Evolutionary conservation across 495 filamentous ascomycete species (phyloP).

Genomic region (Penicillium manginii): DNA sequence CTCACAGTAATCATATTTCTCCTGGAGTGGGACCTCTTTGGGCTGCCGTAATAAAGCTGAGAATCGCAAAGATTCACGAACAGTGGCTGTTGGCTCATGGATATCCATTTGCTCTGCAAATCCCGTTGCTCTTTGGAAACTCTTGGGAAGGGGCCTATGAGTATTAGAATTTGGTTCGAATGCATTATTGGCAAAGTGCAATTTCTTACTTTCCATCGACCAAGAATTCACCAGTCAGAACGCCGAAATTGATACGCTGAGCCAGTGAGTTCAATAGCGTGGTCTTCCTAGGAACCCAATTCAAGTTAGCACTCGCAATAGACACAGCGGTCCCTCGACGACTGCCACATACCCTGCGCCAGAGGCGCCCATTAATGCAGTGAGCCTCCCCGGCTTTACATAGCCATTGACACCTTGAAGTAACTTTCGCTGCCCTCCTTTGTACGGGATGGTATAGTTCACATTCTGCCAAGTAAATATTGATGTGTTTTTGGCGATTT

Average conservation of each 20-base stretch:
- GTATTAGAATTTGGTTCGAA: conserved; percentile 11
- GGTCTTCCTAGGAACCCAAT: conserved; percentile 54
- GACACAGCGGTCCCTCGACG: background rate
- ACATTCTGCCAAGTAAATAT: conserved; percentile 82
- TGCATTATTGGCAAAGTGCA: background rate
- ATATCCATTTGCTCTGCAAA: conserved; percentile 69
- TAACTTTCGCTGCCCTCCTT: conserved; percentile 60
- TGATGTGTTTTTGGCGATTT: conserved; percentile 60
- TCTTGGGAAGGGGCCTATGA: conserved; percentile 44
- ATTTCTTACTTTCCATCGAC: conserved; percentile 54
- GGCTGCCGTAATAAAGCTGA: conserved; percentile 63
- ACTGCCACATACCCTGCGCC: conserved; percentile 57
- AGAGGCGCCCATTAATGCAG: conserved; percentile 69
- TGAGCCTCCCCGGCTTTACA: conserved; percentile 71
- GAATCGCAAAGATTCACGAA: conserved; percentile 63
- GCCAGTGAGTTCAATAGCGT: conserved; percentile 59
- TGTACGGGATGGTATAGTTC: conserved; percentile 71
- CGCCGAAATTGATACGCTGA: conserved; percentile 58
- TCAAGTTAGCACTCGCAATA: background rate
- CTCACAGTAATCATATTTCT: conserved; percentile 68
- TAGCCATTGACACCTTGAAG: conserved; percentile 69
- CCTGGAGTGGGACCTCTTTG: conserved; percentile 54
- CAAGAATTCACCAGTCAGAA: conserved; percentile 53
- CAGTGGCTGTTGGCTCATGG: conserved; percentile 63
- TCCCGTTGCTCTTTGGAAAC: conserved; percentile 56